A percentile compares a stretch with the other conserved stretches of the same genome.
Conservation (phyloP, 2,329 filamentous ascomycete genomes). For the Fusarium caatingaense region DNA sequence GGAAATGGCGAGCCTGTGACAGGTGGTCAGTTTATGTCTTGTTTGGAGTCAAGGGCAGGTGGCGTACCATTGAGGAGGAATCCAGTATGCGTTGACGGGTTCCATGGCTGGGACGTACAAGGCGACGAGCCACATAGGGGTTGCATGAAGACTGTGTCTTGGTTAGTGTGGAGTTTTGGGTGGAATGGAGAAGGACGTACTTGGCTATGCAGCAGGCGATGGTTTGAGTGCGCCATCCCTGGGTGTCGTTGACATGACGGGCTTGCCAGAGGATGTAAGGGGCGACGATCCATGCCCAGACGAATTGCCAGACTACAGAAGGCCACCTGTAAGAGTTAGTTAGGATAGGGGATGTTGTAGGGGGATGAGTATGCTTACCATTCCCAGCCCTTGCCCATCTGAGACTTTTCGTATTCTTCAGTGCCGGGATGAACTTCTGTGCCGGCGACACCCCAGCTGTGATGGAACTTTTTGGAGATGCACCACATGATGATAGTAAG, state of each 20-base stretch:
- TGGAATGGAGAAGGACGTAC: slow-evolving; percentile 47
- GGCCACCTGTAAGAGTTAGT: slow-evolving; percentile 61
- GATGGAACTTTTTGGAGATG: slow-evolving; percentile 73
- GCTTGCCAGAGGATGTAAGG: slow-evolving; percentile 71
- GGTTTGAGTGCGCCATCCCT: slow-evolving; percentile 74
- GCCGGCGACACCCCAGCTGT: slow-evolving; percentile 68
- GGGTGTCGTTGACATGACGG: slow-evolving; percentile 70
- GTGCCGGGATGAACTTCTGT: slow-evolving; percentile 68
- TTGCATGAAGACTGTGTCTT: slow-evolving; percentile 66
- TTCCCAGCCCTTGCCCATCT: slow-evolving; percentile 69
- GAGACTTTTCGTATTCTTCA: slow-evolving; percentile 60
- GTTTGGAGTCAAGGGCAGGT: not conserved
- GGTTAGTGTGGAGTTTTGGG: slow-evolving; percentile 13
- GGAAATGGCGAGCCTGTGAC: slow-evolving; percentile 64
- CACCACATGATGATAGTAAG: slow-evolving; percentile 70
- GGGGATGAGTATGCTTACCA: slow-evolving; percentile 59
- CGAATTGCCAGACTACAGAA: slow-evolving; percentile 71
- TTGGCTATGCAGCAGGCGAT: slow-evolving; percentile 62
- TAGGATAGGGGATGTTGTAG: not conserved
- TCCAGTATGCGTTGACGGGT: slow-evolving; percentile 64
- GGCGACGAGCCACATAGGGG: slow-evolving; percentile 75
- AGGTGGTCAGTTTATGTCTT: not conserved
- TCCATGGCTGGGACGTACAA: slow-evolving; percentile 64
- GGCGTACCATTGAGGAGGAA: slow-evolving; percentile 71
- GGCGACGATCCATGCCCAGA: slow-evolving; percentile 72